Base-by-base conservation (phyloP, 371 early-diverging fungal species). In the Mortierella sp. region DNA sequence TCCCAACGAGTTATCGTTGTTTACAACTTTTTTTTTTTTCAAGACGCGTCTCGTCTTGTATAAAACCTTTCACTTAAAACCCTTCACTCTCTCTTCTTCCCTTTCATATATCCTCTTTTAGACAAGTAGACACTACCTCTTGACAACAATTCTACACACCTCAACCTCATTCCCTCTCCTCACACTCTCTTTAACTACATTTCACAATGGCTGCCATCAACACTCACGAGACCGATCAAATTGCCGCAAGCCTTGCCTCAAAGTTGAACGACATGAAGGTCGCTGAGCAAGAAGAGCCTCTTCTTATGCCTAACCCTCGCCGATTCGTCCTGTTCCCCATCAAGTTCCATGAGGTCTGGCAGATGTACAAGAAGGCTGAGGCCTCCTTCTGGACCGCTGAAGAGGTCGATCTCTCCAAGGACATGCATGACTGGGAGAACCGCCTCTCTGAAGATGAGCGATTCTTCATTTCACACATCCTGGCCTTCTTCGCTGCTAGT, bases 401-500 rank as follows among this genome's bases (percentile, higher is more conserved):
- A 85, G 99, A 99, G 79, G 98, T 99, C 63, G 99, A 99, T 84
- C 92, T 99, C 45, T 93, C 96, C 71, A 97, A 96, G 84, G 99
- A 99, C 87, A 90, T 89, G 77, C 72, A 86, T 69, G 97, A 99
- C 86, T 99, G 99, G 99, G 96, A 97, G 74, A 92, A 92, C 86
- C 89, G 88, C 43, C 92, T 99, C 64, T 95, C 84, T 71, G 93
- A 93, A 62, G 95, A 98, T 80, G 99, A 99, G 86, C 93, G 95
- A 43, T 95, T 91, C 89, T 99, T 99, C 84, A 94, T 99, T 82
- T 96, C 97, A 38, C 94, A 97, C 81, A 96, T 99, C 21, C 89
- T 99, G 38, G 99, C 99, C 24, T 99, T 99, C 92, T 99, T 99
- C 90, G 99, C 99, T n/a, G 98, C 99, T 45, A 96, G 97, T 10